Base-by-base conservation (phyloP, 176 grass and related monocot genomes). In the Melocanna baccifera region DNA sequence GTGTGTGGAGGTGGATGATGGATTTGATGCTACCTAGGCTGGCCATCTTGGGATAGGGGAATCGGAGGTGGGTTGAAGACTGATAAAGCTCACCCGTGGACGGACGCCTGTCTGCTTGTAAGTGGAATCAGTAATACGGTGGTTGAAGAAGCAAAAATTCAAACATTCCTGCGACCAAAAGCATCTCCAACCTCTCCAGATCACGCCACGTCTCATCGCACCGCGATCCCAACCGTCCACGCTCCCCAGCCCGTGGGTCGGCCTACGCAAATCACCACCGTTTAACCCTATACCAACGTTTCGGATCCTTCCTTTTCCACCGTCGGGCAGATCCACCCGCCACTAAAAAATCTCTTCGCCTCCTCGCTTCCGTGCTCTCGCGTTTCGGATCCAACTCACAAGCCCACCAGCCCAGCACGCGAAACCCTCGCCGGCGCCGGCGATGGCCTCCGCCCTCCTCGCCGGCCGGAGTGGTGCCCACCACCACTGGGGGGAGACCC, bases 361-460 rank as follows among this genome's bases (percentile, higher is more conserved):
- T 55, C 30, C 59, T 15, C 5, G 0, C 20, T 62, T 19, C 18
- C 26, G 88, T 70, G 52, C 48, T 39, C 26, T 55, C 71, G 79
- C 50, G 78, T 42, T 20, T 46, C 73, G 73, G 88, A 86, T 90
- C 80, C 84, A 26, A 87, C 76, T 78, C 68, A 30, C 77, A 16
- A 70, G 43, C 70, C 25, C 87, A 13, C 37, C 65, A 48, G 7
- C 67, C 48, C 47, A 66, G 46, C 58, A 65, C 87, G 51, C 30
- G 19, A 43, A 78, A 63, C 65, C 88, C 83, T 81, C 84, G 68
- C 80, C 80, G 79, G 78, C 84, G 66, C 61, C 69, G 86, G 70
- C 58, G 56, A 99, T 96, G 93, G 88, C 93, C 63, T 99, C 93
- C 77, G 89, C 93, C 11, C 73, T 92, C 68, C 83, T 99, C 62